Evolutionary conservation across 306 rosid genomes (phyloP), one percentile per base, ranked within the genome.

Genomic region (Castanospermum australe): DNA sequence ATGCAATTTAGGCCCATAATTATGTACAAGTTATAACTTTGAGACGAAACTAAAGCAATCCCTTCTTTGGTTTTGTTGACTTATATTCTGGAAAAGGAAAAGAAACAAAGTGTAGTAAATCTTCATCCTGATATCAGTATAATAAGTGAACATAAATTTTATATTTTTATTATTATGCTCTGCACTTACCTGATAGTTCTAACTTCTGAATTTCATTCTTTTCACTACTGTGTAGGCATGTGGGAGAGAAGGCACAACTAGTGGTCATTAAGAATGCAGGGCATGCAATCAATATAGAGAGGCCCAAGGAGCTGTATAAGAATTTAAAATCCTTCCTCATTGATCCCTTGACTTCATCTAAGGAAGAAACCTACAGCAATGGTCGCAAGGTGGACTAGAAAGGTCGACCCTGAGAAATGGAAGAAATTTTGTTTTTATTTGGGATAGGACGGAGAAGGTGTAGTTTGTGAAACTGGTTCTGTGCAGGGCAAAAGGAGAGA

Each of bases 231-330:
- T 65, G 57, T 77, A 93, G 98, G 68, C 99, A 87, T 76, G 32
- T 93, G 38, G 99, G 91, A 59, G 98, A 91, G 71, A 88, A 84
- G 25, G 83, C 93, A 21, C 50, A 90, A 69, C 87, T 91, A 70
- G 94, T 79, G 20, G 84, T 89, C 48, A 62, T 95, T 78, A 89
- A 95, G 83, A 85, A 91, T 60, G 96, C 94, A 59, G 98, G 99
- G 56, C 97, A 91, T 88, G 98, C 99, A 7, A 48, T 95, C 22
- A 93, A 91, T 55, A 13, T 79, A 47, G 98, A 95, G 91, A 93
- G 90, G 81, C 91, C 94, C 6, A 93, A 88, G 71, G 92, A 91
- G 81, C 73, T 93, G 82, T 55, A 18, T 78, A 90, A 82, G 79
- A 82, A 69, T 78, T 68, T 93, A 18, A 89, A 87, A 81, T 77